phyloP scores from a whole-genome alignment of 176 grass and related monocot species.

The Oryza meridionalis region DNA sequence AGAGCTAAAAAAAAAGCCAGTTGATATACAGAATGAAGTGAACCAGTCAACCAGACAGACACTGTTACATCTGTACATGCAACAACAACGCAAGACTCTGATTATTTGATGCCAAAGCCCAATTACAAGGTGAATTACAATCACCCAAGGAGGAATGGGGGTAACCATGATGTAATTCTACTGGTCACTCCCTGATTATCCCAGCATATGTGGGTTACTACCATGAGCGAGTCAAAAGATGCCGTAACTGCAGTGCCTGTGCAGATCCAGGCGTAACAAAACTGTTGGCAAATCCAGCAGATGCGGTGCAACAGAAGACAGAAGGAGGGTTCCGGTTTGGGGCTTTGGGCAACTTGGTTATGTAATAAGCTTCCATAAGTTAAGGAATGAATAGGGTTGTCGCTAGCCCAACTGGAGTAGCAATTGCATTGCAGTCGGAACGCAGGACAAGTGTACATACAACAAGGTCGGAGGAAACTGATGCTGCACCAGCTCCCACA shows the following conservation, averaged over 20 bases:
- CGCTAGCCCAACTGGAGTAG: not conserved
- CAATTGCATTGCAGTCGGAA: not conserved
- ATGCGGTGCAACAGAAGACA: not conserved
- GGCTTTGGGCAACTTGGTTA: not conserved
- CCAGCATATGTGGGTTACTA: not conserved
- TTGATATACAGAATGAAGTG: not conserved
- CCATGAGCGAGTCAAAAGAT: not conserved
- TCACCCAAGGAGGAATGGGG: not conserved
- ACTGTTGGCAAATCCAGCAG: not conserved
- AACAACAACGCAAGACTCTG: too few species aligned
- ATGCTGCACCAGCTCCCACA: not conserved
- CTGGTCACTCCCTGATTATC: not conserved
- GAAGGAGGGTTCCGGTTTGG: not conserved
- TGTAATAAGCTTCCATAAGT: not conserved
- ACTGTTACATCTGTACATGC: not conserved
- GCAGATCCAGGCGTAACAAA: not conserved
- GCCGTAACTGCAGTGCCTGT: not conserved
- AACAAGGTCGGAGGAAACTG: constrained; percentile 19
- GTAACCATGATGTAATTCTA: not conserved
- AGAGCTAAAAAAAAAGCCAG: not conserved
- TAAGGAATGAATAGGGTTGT: not conserved
- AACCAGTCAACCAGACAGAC: not conserved
- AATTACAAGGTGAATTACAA: not conserved
- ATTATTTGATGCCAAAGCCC: not conserved
- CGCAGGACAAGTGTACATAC: not conserved